Evolutionary conservation across 352 stramenopile genomes (phyloP).

Genomic region (Phytophthora vignae): DNA sequence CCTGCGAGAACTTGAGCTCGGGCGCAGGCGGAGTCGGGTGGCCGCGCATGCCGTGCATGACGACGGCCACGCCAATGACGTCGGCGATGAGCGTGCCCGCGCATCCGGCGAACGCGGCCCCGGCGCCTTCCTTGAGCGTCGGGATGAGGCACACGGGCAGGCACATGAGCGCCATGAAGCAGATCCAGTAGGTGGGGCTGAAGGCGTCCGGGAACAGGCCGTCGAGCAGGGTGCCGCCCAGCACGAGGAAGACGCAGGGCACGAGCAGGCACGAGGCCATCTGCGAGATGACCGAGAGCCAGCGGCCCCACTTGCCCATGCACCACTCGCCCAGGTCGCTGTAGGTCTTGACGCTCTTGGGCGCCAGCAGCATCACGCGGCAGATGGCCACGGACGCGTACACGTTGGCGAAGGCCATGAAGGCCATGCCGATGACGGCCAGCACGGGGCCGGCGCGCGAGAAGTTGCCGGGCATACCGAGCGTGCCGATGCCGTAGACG

Average conservation of each 20-base stretch:
- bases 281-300: conserved; percentile 50
- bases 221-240: conserved; percentile 30
- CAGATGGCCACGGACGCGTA: conserved; percentile 44
- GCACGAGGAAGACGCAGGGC: conserved; percentile 34
- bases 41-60: conserved; percentile 32
- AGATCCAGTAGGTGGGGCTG: conserved; percentile 42
- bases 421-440: conserved; percentile 39
- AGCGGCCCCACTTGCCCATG: conserved; percentile 42
- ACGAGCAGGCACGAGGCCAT: conserved; percentile 31
- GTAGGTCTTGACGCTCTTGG: conserved; percentile 44
- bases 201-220: conserved; percentile 36
- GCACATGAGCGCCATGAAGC: conserved; percentile 47
- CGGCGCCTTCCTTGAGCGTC: conserved; percentile 39
- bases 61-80: conserved; percentile 31
- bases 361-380: conserved; percentile 48
- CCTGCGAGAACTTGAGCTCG: conserved; percentile 41
- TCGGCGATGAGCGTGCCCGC: conserved; percentile 46
- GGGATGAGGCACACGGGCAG: conserved; percentile 45
- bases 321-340: conserved; percentile 49
- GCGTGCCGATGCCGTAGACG: conserved; percentile 65
- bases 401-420: conserved; percentile 56
- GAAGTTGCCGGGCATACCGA: conserved; percentile 66
- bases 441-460: conserved; percentile 47
- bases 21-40: conserved; percentile 3
- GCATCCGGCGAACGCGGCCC: conserved; percentile 40